phyloP scores from a whole-genome alignment of 2,329 filamentous ascomycete genomes.

The Fusarium mundagurra region DNA sequence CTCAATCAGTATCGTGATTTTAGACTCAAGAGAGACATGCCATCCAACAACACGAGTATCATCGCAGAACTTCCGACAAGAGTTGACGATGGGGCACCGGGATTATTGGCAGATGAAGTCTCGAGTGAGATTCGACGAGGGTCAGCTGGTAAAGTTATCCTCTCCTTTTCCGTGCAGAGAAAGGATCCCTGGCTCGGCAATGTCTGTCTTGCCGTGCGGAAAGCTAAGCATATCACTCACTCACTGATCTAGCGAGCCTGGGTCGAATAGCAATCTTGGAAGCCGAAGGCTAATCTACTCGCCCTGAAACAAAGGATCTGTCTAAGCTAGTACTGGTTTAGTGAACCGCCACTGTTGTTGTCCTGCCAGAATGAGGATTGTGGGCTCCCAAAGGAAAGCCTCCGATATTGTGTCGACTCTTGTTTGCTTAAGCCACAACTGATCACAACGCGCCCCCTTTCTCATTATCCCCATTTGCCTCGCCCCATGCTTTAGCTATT shows the following conservation, averaged over 20 bases:
- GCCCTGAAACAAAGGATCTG: not conserved
- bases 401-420: not conserved
- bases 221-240: not conserved
- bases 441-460: not conserved
- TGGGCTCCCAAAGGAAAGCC: rapidly evolving
- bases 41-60: not conserved
- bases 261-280: not conserved
- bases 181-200: not conserved
- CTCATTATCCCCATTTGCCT: not conserved
- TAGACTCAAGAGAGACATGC: not conserved
- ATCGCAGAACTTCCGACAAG: not conserved
- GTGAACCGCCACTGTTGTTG: not conserved
- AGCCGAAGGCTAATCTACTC: not conserved
- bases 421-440: not conserved
- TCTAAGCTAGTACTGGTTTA: not conserved
- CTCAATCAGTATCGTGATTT: rapidly evolving
- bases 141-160: not conserved
- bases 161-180: not conserved
- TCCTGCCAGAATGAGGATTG: not conserved
- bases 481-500: not conserved
- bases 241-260: not conserved
- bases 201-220: not conserved
- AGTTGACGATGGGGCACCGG: not conserved
- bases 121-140: not conserved
- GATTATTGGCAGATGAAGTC: not conserved